Evolutionary conservation across 2,329 filamentous ascomycete species (phyloP).

Genomic region (Colletotrichum siamense): DNA sequence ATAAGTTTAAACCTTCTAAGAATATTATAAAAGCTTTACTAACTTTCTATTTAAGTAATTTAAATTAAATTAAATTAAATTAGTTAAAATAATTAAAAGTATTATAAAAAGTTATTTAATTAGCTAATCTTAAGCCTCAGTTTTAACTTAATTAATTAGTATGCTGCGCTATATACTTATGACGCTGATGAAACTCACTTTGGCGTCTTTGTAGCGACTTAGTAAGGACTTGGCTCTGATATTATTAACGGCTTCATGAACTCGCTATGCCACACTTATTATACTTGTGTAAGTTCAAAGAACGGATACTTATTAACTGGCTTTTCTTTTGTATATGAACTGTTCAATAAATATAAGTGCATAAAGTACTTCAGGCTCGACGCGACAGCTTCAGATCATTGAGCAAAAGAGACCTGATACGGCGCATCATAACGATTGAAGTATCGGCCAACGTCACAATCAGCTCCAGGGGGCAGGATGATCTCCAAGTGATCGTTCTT

Average conservation of each 20-base stretch:
- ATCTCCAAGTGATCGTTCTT: background rate
- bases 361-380: background rate
- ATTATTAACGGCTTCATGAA: background rate
- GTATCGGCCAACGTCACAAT: background rate
- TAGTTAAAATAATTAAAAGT: too few relatives aligned
- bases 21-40: too few relatives aligned
- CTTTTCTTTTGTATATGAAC: background rate
- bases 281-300: accelerated
- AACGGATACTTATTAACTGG: background rate
- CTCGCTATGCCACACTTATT: accelerated
- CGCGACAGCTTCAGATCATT: background rate
- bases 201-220: background rate
- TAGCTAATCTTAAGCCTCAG: too few relatives aligned
- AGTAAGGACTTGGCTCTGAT: background rate
- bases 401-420: background rate
- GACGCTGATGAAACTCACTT: background rate
- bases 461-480: background rate
- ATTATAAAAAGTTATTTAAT: too few relatives aligned
- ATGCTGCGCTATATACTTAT: too few relatives aligned
- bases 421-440: background rate
- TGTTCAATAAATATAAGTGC: background rate
- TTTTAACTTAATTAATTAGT: too few relatives aligned
- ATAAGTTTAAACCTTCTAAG: too few relatives aligned
- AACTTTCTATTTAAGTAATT: too few relatives aligned
- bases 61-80: too few relatives aligned